These are phyloP conservation scores for Naganishia cerealis DNA, from an alignment of 1,284 basidiomycete genomes.

Conservation along the genomic window DNA sequence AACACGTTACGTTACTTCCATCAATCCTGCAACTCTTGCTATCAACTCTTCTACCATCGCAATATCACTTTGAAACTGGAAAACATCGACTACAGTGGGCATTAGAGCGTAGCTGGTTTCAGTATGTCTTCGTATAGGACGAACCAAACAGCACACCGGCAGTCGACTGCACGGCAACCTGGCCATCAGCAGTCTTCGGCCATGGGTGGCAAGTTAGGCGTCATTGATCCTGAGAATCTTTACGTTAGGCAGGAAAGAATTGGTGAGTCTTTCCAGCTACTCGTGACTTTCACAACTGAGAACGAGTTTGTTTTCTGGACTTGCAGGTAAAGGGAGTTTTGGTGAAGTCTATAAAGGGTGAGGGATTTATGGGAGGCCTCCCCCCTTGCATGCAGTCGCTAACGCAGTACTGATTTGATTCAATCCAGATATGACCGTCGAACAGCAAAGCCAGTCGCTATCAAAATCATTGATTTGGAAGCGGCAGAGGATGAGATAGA, in stretches of 20 bases:
- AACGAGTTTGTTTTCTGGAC: constrained; percentile 27
- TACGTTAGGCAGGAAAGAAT: constrained; percentile 96
- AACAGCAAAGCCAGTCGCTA: constrained; percentile 88
- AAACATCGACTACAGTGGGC: background rate
- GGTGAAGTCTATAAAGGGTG: constrained; percentile 97
- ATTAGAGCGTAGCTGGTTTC: background rate
- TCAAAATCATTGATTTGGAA: constrained; percentile 98
- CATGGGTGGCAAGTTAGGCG: constrained; percentile 10
- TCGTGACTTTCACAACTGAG: too few species aligned
- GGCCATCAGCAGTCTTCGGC: constrained; percentile 5
- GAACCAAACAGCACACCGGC: background rate
- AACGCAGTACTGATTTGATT: background rate
- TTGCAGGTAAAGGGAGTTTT: constrained; percentile 86
- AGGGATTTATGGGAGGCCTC: constrained; percentile 36
- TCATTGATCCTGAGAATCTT: constrained; percentile 79
- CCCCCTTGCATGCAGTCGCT: background rate
- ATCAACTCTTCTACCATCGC: background rate
- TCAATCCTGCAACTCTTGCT: background rate
- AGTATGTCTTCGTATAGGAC: background rate
- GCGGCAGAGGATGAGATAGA: constrained; percentile 99
- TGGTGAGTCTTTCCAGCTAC: constrained; percentile 60
- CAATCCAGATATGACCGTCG: constrained; percentile 77
- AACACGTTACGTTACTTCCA: background rate
- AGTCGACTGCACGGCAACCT: background rate
- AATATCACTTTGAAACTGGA: background rate